A percentile compares a stretch with the other conserved stretches of the same genome.
phyloP scores from a whole-genome alignment of 1,139 yeast genomes.

The Arxiozyma heterogenica region DNA sequence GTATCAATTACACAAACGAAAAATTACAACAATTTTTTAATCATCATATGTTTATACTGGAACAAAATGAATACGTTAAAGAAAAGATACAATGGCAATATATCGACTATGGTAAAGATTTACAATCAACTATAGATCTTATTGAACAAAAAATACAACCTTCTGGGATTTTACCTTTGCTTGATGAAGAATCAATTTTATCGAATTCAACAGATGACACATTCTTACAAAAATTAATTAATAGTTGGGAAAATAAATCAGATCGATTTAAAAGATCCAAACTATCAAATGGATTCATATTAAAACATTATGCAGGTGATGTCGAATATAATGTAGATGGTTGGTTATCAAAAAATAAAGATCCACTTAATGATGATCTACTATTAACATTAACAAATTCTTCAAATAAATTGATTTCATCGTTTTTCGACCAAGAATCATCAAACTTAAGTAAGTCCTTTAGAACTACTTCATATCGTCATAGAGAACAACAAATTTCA shows the following conservation, averaged over 20 bases:
- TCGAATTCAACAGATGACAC: slow-evolving; percentile 82
- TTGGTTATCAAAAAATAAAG: slow-evolving; percentile 92
- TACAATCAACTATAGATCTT: slow-evolving; percentile 88
- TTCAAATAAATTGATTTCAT: slow-evolving; percentile 41
- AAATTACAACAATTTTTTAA: slow-evolving; percentile 94
- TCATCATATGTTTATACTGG: slow-evolving; percentile 94
- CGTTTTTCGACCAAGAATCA: slow-evolving; percentile 32
- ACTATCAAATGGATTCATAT: slow-evolving; percentile 57
- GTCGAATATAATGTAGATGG: slow-evolving; percentile 88
- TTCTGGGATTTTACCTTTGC: slow-evolving; percentile 76
- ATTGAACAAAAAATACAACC: slow-evolving; percentile 65
- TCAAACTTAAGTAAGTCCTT: slow-evolving; percentile 29
- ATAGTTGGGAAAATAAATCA: slow-evolving; percentile 51
- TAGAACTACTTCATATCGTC: slow-evolving; percentile 79
- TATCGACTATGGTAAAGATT: slow-evolving; percentile 92
- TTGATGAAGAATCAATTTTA: slow-evolving; percentile 93
- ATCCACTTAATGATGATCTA: slow-evolving; percentile 78
- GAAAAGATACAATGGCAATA: slow-evolving; percentile 96
- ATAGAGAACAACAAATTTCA: slow-evolving; percentile 68
- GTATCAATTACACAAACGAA: slow-evolving; percentile 95
- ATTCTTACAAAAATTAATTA: slow-evolving; percentile 70
- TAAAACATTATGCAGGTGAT: slow-evolving; percentile 90
- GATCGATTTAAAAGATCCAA: slow-evolving; percentile 65
- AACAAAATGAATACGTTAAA: slow-evolving; percentile 87
- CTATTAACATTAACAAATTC: slow-evolving; percentile 52